Base-by-base conservation (phyloP, 2,329 filamentous ascomycete genomes). In the Parastagonospora nodorum region DNA sequence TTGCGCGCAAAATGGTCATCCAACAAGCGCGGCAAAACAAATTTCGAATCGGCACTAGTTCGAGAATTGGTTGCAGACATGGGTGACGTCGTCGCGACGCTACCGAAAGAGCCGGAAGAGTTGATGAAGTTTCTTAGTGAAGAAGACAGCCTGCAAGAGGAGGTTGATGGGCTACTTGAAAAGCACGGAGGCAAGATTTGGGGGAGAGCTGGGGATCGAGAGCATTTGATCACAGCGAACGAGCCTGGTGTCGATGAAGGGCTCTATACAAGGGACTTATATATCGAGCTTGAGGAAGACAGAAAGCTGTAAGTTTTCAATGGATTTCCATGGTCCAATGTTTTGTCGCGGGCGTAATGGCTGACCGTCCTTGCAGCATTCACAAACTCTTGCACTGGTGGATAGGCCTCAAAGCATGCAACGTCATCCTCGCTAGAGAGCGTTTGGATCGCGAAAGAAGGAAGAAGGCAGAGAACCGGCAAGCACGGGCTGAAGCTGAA, bases 1-100 rank as follows among this genome's bases (percentile, higher is more conserved):
- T 43, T 72, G 10, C 64, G 68, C 24, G 68, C 69, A 9, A 72
- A 70, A 53, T 71, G 68, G 68, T 71, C 66, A 27, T 69, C 68
- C n/a, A 71, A 71, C 55, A 72, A 71, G 47, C 69, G 69, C 14
- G 69, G 69, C 42, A 72, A 72, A 48, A 71, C 69, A 12, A 71
- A 71, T 31, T 72, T 72, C 40, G 68, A 72, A 42, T 71, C 67
- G 37, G 64, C 63, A 15, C 47, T 69, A n/a, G 63, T 71, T 11
- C 63, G 67, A 48, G 67, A 69, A 16, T 45, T 72, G 48, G 68
- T 72, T n/a, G 57, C 61, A 12, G 67, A 71, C 31, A 72, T 72
- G 68, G 58, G 61, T 33, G 66, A 69, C 29, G 57, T 71, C 1
- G 67, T 71, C 8, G 59, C 65, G 9, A 67, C 57, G 9, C 47